Base-by-base conservation (phyloP, 176 grass and related monocot species). In the Zea luxurians region DNA sequence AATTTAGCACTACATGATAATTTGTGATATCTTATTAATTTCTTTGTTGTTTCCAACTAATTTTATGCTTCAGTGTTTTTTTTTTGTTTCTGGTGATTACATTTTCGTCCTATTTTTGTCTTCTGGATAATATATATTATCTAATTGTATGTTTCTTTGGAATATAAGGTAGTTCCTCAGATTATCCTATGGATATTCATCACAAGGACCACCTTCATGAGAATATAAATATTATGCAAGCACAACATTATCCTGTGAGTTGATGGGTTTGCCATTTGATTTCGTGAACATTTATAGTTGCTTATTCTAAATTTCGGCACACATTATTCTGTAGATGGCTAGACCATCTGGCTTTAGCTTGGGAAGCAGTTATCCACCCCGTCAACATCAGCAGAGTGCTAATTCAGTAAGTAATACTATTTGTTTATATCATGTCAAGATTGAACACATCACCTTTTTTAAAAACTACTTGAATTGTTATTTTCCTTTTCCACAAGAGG, bases 151-250 rank as follows among this genome's bases (percentile, higher is more conserved):
- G 4, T 59, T 78, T 88, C 68, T 88, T 79, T 83, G 69, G 46
- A 62, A 84, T 80, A 71, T 73, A 82, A 97, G 95, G 91, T 82
- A 71, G 83, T 72, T 83, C 74, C 37, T 86, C 91, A 77, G 88
- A 97, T 78, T 97, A 85, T 85, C 78, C 82, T 58, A 89, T 90
- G 77, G 91, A 94, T 85, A 80, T 94, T 78, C 95, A 88, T 92
- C 89, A 90, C 73, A 98, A 92, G 78, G 95, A 92, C 49, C 95
- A 98, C 21, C 95, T 92, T 88, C 91, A 94, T 84, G 91, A 98
- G 40, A 98, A 92, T 81, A 83, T 88, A 66, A 83, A 88, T 21
- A 87, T 86, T 60, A 90, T 98, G 85, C 95, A 94, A 74, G 74
- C 77, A 70, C 87, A 88, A 21, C 89, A 98, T 62, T 90, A 87